These are phyloP conservation scores for Pulveroboletus ravenelii DNA, from an alignment of 768 basidiomycete species.

Conservation along the genomic window DNA sequence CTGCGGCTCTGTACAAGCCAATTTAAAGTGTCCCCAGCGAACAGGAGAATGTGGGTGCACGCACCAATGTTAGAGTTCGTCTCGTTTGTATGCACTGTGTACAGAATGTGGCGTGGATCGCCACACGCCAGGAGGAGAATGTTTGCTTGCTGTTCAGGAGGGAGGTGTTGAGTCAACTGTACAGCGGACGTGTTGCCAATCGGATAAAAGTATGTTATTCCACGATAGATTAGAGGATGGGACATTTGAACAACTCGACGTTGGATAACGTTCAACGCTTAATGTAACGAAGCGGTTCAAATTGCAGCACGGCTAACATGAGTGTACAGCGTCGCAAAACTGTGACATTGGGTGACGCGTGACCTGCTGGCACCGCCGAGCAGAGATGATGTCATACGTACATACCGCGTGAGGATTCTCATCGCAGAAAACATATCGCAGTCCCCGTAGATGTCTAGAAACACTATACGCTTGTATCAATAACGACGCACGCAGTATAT, in stretches of 20 bases:
- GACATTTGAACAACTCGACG: conserved; percentile 15
- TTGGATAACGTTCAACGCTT: too few relatives aligned
- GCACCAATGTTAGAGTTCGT: conserved; percentile 7
- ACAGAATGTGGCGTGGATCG: conserved; percentile 51
- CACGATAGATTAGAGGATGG: conserved; percentile 22
- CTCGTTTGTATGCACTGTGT: conserved; percentile 35
- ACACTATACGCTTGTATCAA: too few relatives aligned
- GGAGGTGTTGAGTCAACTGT: conserved; percentile 43
- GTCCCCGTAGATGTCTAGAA: too few relatives aligned
- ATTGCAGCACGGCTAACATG: too few relatives aligned
- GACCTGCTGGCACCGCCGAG: too few relatives aligned
- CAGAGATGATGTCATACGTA: too few relatives aligned
- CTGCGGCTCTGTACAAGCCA: conserved; percentile 15
- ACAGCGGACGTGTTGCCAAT: conserved; percentile 56
- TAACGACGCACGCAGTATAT: too few relatives aligned
- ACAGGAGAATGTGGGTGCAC: not conserved
- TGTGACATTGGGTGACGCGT: too few relatives aligned
- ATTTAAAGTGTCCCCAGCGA: not conserved
- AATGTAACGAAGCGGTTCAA: too few relatives aligned
- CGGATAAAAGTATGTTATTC: conserved; percentile 48
- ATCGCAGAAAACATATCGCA: too few relatives aligned
- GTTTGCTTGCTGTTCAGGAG: conserved; percentile 44
- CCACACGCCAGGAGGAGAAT: conserved; percentile 54
- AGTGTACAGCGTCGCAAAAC: too few relatives aligned
- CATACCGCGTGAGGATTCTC: too few relatives aligned